A percentile compares a stretch with the other conserved stretches of the same genome.
Evolutionary conservation across 108 stramenopile species (phyloP).

Genomic region (Cafeteria roenbergensis): DNA sequence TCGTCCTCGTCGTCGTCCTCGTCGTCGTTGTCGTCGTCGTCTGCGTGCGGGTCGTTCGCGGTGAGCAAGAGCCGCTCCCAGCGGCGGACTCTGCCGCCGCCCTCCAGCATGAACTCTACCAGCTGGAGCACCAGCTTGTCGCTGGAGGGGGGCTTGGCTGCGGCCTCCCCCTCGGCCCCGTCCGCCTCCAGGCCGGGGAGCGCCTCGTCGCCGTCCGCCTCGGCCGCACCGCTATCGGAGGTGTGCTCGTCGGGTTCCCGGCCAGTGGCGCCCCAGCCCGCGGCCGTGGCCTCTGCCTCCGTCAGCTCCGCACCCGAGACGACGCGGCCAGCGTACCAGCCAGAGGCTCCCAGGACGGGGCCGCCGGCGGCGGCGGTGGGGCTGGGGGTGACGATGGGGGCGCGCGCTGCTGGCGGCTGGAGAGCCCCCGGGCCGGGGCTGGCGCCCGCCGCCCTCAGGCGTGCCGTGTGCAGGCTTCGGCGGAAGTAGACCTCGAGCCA

Average conservation of each 20-base stretch:
- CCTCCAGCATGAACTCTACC: not conserved
- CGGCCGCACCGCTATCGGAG: too few relatives aligned
- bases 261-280: not conserved
- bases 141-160: not conserved
- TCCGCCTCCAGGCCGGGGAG: not conserved
- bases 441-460: too few relatives aligned
- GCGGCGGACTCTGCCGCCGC: not conserved
- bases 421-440: too few relatives aligned
- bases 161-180: not conserved
- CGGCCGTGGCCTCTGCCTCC: not conserved
- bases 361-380: not conserved
- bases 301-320: not conserved
- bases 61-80: not conserved
- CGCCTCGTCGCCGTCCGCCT: not conserved
- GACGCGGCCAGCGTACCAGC: not conserved
- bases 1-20: not conserved
- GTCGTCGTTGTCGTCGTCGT: not conserved
- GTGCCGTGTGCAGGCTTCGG: too few relatives aligned
- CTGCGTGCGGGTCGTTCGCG: not conserved
- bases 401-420: too few relatives aligned
- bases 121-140: not conserved
- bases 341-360: not conserved
- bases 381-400: too few relatives aligned
- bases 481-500: too few relatives aligned
- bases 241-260: not conserved